Evolutionary conservation across 2,329 filamentous ascomycete species (phyloP).

Genomic region (Paracamarosporium sp.): DNA sequence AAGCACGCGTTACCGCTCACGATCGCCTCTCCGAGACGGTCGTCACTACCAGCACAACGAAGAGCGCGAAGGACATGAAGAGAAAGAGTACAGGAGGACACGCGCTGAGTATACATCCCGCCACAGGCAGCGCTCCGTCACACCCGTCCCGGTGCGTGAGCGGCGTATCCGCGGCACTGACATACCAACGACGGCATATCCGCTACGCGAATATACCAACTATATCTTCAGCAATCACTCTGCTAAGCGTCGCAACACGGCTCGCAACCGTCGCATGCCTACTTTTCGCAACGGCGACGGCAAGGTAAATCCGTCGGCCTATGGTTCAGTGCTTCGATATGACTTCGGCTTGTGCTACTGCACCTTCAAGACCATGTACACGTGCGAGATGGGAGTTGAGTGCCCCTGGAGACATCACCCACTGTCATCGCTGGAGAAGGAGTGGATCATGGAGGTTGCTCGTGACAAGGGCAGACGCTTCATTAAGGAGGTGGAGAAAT

Average conservation of each 20-base stretch:
- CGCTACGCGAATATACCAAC: slow-evolving; percentile 6
- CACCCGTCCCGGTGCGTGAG: neutral
- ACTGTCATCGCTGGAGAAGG: neutral
- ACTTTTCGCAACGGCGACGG: slow-evolving; percentile 4
- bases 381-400: slow-evolving; percentile 4
- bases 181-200: neutral
- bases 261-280: neutral
- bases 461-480: neutral
- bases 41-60: neutral
- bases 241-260: neutral
- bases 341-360: slow-evolving; percentile 8
- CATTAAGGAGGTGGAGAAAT: neutral
- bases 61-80: neutral
- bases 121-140: neutral
- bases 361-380: slow-evolving; percentile 3
- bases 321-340: neutral
- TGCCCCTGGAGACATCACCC: slow-evolving; percentile 8
- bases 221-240: neutral
- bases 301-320: slow-evolving; percentile 5
- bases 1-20: neutral
- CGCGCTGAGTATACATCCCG: neutral
- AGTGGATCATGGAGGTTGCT: neutral
- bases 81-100: neutral
- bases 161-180: neutral
- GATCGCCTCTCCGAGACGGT: neutral